Percentiles rank a stretch among this genome's conserved stretches.
These are phyloP conservation scores for Ustanciosporium gigantosporum DNA, from an alignment of 1,284 basidiomycete genomes.

Conservation along the genomic window DNA sequence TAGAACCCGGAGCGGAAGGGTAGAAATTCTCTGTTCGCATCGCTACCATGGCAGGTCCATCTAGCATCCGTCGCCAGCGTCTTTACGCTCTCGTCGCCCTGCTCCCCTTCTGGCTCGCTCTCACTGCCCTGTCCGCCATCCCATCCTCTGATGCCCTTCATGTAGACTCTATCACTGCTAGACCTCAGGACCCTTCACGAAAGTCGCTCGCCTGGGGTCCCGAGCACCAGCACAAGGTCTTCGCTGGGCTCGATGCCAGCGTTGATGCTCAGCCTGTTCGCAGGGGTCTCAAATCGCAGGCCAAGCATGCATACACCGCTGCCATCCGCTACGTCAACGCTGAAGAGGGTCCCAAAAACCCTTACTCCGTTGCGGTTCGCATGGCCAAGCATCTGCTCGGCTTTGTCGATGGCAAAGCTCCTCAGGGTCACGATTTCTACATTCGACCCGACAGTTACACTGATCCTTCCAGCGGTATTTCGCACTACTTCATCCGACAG, in stretches of 20 bases:
- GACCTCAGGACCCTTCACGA: slow-evolving; percentile 31
- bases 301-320: slow-evolving; percentile 31
- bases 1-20: too few species aligned
- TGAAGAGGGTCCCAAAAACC: slow-evolving; percentile 24
- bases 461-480: slow-evolving; percentile 40
- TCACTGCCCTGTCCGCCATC: slow-evolving; percentile 11
- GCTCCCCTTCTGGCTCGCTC: slow-evolving; percentile 37
- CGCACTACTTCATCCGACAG: slow-evolving; percentile 46
- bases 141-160: slow-evolving; percentile 11
- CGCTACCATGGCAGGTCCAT: slow-evolving; percentile 18
- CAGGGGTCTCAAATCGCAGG: slow-evolving; percentile 10
- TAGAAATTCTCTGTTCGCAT: too few species aligned
- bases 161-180: slow-evolving; percentile 5
- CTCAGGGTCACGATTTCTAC: slow-evolving; percentile 40
- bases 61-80: slow-evolving; percentile 21
- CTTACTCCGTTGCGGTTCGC: slow-evolving; percentile 30
- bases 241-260: slow-evolving; percentile 18
- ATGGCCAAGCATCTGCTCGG: slow-evolving; percentile 38
- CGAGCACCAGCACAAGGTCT: slow-evolving; percentile 38
- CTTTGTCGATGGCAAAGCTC: slow-evolving; percentile 19
- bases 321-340: slow-evolving; percentile 39
- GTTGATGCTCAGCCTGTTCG: slow-evolving; percentile 6
- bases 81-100: slow-evolving; percentile 37
- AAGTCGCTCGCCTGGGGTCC: slow-evolving; percentile 49
- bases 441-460: slow-evolving; percentile 49